Evolutionary conservation across 768 basidiomycete genomes (phyloP), one percentile per base, ranked within the genome.

Genomic region (Termitomyces sp.): DNA sequence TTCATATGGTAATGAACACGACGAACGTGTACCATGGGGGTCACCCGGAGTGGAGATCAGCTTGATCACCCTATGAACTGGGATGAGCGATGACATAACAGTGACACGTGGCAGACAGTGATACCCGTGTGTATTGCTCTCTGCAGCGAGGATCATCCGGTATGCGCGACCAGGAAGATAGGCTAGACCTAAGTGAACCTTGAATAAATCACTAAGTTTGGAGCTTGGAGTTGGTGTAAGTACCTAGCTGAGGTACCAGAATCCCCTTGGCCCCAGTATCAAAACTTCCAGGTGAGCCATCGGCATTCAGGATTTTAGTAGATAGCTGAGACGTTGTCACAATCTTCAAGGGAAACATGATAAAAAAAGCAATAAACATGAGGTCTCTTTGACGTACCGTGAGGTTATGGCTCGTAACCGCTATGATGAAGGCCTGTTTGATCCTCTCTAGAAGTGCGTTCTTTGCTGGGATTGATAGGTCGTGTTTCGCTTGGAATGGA

Each of bases 211-310:
- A 10, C 17, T 23, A 49, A 25, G 7, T 48, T 37, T 31, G 35
- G 44, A 65, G 55, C 10, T 59, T 42, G 10, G n/a, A 47, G 41
- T 35, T 5, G 14, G 5, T 23, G 14, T 57, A 41, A 62, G 56
- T 65, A 86, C 89, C 83, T 61, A 89, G 78, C 57, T 81, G 81
- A 43, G 89, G 89, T 38, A 83, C 73, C 79, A 92, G 80, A 43
- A 88, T 68, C 10, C 83, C 87, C 59, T 72, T 80, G 16, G 79
- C 77, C 31, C 87, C 78, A 42, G 83, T 81, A 59, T 89, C 84
- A 63, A 86, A 90, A 41, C 71, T 86, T 42, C 83, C 86, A n/a
- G 77, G 61, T 17, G 82, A 74, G 51, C 89, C 89, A 62, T 90
- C 85, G 2, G 77, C 71, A 57, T 82, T 80, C 34, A 89, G 68